phyloP scores from a whole-genome alignment of 2,329 filamentous ascomycete species.

The Fusarium udum region DNA sequence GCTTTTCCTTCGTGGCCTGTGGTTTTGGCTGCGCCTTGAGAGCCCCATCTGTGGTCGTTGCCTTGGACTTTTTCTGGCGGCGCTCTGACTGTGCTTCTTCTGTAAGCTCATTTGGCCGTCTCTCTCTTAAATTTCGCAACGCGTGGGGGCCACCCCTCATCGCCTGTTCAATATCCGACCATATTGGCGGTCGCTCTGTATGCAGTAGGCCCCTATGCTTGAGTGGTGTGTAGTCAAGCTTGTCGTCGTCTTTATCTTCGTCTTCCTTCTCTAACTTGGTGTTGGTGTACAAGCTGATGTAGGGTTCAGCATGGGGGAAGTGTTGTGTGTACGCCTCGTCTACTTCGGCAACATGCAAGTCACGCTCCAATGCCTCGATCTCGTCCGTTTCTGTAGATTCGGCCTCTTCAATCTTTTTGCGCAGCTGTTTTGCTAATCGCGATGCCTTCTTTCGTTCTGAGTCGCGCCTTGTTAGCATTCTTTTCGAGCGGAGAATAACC shows the following conservation, averaged over 20 bases:
- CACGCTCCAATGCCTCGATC: conserved; percentile 59
- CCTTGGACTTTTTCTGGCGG: conserved; percentile 26
- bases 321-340: conserved; percentile 80
- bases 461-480: conserved; percentile 15
- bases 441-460: conserved; percentile 78
- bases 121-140: conserved; percentile 65
- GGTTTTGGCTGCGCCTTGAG: conserved; percentile 34
- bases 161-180: conserved; percentile 72
- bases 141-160: conserved; percentile 65
- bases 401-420: conserved; percentile 63
- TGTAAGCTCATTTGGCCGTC: conserved; percentile 46
- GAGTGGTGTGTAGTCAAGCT: conserved; percentile 43
- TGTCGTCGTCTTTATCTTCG: conserved; percentile 48
- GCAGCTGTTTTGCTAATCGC: conserved; percentile 71
- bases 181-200: conserved; percentile 68
- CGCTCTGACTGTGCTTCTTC: conserved; percentile 21
- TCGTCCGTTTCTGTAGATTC: conserved; percentile 64
- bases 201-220: conserved; percentile 56
- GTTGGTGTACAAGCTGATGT: conserved; percentile 70
- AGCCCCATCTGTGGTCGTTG: conserved; percentile 32
- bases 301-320: conserved; percentile 75
- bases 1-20: conserved; percentile 26
- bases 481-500: background rate
- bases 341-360: conserved; percentile 75
- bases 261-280: conserved; percentile 47